A percentile compares a stretch with the other conserved stretches of the same genome.
Evolutionary conservation across 139 green algal species (phyloP).

Genomic region (Desmodesmus armatus): DNA sequence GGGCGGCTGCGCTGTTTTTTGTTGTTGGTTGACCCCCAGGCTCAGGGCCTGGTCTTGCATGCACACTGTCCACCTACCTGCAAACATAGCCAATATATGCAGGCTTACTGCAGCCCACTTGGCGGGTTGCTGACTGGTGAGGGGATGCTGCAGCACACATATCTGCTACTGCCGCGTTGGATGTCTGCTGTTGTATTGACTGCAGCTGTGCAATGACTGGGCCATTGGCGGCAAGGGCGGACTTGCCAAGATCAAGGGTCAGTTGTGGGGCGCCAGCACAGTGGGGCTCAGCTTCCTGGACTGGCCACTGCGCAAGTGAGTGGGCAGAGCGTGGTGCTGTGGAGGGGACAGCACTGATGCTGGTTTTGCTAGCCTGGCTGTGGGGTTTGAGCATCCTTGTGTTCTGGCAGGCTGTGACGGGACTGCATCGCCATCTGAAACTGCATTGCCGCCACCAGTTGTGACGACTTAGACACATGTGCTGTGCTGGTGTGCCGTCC

Average conservation of each 20-base stretch:
- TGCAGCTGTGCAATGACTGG: constrained; percentile 47
- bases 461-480: not conserved
- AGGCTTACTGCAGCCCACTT: not conserved
- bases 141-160: not conserved
- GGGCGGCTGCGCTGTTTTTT: not conserved
- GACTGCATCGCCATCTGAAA: no score
- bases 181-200: not conserved
- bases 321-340: not conserved
- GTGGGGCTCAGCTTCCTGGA: constrained; percentile 61
- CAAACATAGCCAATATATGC: not conserved
- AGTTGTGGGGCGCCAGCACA: constrained; percentile 50
- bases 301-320: constrained; percentile 69
- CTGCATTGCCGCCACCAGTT: no score
- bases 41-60: not conserved
- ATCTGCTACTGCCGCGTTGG: not conserved
- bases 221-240: constrained; percentile 40
- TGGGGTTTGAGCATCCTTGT: not conserved
- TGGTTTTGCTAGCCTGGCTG: not conserved
- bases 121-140: not conserved
- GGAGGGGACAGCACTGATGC: not conserved
- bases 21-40: not conserved
- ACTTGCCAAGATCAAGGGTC: constrained; percentile 28
- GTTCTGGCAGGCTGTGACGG: not conserved
- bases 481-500: not conserved
- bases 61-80: not conserved